Percentiles rank a stretch among this genome's conserved stretches.
Conservation (phyloP, 2,329 filamentous ascomycete species). For the Orbilia oligospora region DNA sequence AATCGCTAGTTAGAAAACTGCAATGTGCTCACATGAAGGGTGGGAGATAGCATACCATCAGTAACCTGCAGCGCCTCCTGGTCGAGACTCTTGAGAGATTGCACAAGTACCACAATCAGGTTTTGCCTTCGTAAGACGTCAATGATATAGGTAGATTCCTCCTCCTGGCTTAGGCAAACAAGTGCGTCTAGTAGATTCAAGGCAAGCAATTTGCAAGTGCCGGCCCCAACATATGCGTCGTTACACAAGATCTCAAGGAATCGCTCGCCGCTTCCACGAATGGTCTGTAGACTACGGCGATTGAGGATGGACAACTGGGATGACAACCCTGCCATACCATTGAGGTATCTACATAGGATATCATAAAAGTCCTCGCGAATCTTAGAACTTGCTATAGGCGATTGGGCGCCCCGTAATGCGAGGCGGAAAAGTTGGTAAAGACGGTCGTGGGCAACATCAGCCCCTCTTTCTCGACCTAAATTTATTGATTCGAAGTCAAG, state of each 20-base stretch:
- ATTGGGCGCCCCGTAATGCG: constrained; percentile 82
- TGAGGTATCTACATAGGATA: constrained; percentile 88
- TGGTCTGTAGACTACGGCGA: constrained; percentile 75
- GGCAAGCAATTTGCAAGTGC: constrained; percentile 85
- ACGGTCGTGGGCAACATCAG: constrained; percentile 87
- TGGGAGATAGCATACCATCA: constrained; percentile 70
- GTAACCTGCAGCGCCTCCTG: constrained; percentile 76
- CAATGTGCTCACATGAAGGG: background rate
- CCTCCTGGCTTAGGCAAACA: constrained; percentile 79
- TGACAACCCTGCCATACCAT: constrained; percentile 75
- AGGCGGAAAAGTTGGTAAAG: constrained; percentile 92
- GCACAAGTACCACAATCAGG: constrained; percentile 89
- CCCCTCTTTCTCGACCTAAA: constrained; percentile 69
- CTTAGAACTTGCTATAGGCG: constrained; percentile 78
- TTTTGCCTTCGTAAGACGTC: constrained; percentile 87
- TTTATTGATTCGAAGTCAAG: constrained; percentile 66
- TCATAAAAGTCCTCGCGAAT: constrained; percentile 90
- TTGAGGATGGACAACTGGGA: constrained; percentile 69
- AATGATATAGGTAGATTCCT: constrained; percentile 81
- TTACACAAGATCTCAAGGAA: constrained; percentile 91
- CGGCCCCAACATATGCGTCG: constrained; percentile 88
- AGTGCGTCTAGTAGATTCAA: constrained; percentile 86
- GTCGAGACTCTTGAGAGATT: constrained; percentile 84
- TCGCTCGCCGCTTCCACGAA: constrained; percentile 84
- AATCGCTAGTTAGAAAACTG: constrained; percentile 35